Evolutionary conservation across 2,329 filamentous ascomycete species (phyloP), one percentile per base, ranked within the genome.

Genomic region (Bertia moriformis): DNA sequence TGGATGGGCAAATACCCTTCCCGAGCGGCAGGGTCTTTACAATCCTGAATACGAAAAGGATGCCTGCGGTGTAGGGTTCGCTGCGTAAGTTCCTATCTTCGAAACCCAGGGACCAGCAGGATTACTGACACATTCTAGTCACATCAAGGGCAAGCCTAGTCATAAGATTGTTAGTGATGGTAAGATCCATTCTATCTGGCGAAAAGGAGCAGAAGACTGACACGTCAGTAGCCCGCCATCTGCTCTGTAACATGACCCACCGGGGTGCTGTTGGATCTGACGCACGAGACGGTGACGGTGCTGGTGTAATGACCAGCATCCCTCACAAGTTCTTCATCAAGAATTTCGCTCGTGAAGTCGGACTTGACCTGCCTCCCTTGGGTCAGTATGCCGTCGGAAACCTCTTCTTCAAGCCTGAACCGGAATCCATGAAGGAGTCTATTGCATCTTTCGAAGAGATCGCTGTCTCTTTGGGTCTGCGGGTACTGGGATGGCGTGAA

Each of bases 401-500:
- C 56, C 60, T 85, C 45, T 85, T 85, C 63, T 84, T 85, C 67
- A 84, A 83, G 63, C 80, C 80, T 40, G 78, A 83, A 49, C 63
- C 74, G 47, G 72, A 80, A 51, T 66, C 74, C 42, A 59, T 83
- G 49, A 75, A 78, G 54, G 70, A 80, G 52, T 83, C 78, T 42
- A 78, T 79, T 51, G 63, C 66, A 44, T 71, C 69, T 47, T 83
- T 85, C 54, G 78, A 82, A 59, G 71, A 81, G 48, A 69, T 80
- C 46, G 78, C 79, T 45, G 67, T 72, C 49, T 66, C 69, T 39
- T 62, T 84, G 40, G 87, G 85, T 49, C 69, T 98, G 57, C 79
- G 89, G 52, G 86, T 95, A 46, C 67, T 98, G 51, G 91, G 91
- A 57, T 98, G 89, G 89, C 84, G 89, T 72, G 80, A 88, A 66